These are phyloP conservation scores for Vanderwaltozyma yarrowii DNA, from an alignment of 805 yeast species.

Conservation along the genomic window DNA sequence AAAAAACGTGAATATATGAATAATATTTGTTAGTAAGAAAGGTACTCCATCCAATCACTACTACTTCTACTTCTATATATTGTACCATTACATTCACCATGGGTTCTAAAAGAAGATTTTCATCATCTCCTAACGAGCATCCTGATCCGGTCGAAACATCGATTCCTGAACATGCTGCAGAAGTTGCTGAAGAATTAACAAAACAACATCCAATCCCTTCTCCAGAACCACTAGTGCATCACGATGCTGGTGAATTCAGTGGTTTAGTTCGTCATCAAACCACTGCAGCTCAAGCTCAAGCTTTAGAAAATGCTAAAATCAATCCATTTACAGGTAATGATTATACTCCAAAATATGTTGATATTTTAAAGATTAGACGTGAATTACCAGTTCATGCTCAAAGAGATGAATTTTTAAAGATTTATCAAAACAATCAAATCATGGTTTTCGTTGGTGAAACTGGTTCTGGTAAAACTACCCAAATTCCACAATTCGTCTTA, in stretches of 20 bases:
- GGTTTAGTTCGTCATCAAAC: conserved; percentile 50
- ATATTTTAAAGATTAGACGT: conserved; percentile 68
- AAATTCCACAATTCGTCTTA: conserved; percentile 82
- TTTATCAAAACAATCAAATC: conserved; percentile 81
- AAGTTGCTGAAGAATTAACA: conserved; percentile 49
- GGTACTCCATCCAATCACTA: no score
- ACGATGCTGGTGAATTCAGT: conserved; percentile 57
- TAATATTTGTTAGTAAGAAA: no score
- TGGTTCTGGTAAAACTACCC: conserved; percentile 98
- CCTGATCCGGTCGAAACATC: conserved; percentile 37
- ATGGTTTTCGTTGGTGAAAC: conserved; percentile 99
- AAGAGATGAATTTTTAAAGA: conserved; percentile 74
- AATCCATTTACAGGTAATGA: conserved; percentile 75
- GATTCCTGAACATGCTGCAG: conserved; percentile 56
- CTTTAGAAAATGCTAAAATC: conserved; percentile 43
- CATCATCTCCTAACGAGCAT: conserved; percentile 14
- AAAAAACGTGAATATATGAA: no score
- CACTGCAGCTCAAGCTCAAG: conserved; percentile 51
- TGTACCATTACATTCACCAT: neutral
- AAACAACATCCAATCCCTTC: conserved; percentile 38
- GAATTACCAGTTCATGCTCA: conserved; percentile 92
- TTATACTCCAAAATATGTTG: conserved; percentile 59
- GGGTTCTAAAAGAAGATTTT: conserved; percentile 27
- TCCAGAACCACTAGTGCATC: conserved; percentile 36
- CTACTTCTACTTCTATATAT: no score